phyloP scores from a whole-genome alignment of 352 stramenopile genomes.

The Blastocystis sp. region DNA sequence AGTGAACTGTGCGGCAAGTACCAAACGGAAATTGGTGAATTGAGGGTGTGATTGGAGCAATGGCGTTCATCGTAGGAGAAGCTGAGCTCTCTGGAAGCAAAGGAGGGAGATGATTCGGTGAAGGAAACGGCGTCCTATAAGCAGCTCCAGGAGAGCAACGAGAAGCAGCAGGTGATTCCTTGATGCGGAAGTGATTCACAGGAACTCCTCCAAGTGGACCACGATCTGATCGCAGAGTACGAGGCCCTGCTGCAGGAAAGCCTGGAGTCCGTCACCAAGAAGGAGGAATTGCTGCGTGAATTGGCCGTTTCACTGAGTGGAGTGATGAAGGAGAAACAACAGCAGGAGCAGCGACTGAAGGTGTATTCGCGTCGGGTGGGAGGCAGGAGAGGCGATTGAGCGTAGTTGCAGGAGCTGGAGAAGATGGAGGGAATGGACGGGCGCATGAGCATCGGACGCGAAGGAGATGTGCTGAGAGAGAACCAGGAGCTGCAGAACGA shows the following conservation, averaged over 20 bases:
- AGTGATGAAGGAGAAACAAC: neutral
- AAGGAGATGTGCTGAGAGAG: neutral
- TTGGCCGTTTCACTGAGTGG: neutral
- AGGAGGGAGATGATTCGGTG: neutral
- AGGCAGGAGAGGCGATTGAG: neutral
- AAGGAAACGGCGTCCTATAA: neutral
- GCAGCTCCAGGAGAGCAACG: neutral
- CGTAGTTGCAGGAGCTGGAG: neutral
- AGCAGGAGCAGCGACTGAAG: neutral
- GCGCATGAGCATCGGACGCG: neutral
- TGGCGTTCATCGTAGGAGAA: neutral
- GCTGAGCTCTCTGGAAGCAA: neutral
- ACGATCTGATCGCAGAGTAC: constrained; percentile 36
- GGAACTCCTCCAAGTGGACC: constrained; percentile 29
- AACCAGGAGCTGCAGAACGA: neutral
- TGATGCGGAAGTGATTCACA: neutral
- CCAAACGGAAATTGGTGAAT: constrained; percentile 7
- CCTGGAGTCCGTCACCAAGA: neutral
- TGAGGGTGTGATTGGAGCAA: neutral
- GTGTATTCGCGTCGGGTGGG: neutral
- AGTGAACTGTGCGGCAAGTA: constrained; percentile 18
- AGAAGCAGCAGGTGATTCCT: neutral
- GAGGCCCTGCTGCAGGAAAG: neutral
- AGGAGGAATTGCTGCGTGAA: constrained; percentile 6
- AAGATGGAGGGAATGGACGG: neutral